These are phyloP conservation scores for Royoungia palumana DNA, from an alignment of 768 basidiomycete species.

Conservation along the genomic window DNA sequence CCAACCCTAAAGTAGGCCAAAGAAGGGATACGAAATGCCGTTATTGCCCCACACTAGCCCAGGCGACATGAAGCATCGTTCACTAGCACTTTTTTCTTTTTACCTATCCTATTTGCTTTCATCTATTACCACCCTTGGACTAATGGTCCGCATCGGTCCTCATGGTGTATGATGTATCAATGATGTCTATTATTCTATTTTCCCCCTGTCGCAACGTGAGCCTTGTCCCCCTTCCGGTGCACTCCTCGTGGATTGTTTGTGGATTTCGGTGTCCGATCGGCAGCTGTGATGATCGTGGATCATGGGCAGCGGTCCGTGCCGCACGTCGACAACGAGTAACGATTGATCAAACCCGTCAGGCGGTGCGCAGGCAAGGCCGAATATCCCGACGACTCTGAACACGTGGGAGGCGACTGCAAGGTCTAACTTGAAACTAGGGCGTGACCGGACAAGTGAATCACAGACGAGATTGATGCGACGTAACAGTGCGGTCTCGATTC, in stretches of 20 bases:
- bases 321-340: slow-evolving; percentile 23
- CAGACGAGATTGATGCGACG: too few species aligned
- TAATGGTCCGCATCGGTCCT: not conserved
- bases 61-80: not conserved
- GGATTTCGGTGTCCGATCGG: slow-evolving; percentile 9
- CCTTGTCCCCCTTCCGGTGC: not conserved
- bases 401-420: slow-evolving; percentile 4
- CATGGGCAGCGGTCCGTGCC: slow-evolving; percentile 1
- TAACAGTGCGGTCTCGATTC: too few species aligned
- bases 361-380: slow-evolving; percentile 3
- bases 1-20: slow-evolving; percentile 19
- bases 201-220: slow-evolving; percentile 1
- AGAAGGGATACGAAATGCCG: slow-evolving; percentile 17
- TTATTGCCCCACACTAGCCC: slow-evolving; percentile 16
- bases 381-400: slow-evolving; percentile 3
- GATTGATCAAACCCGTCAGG: slow-evolving; percentile 1
- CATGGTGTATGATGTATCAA: slow-evolving; percentile 13
- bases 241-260: too few species aligned
- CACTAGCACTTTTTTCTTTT: not conserved
- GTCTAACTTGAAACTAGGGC: slow-evolving; percentile 13
- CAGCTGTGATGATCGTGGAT: too few species aligned
- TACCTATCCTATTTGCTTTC: not conserved
- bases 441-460: too few species aligned
- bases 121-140: not conserved
- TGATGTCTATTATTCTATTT: slow-evolving; percentile 20